Percentiles rank a stretch among this genome's conserved stretches.
Conservation (phyloP, 2,329 filamentous ascomycete genomes). For the Juglanconis juglandina region DNA sequence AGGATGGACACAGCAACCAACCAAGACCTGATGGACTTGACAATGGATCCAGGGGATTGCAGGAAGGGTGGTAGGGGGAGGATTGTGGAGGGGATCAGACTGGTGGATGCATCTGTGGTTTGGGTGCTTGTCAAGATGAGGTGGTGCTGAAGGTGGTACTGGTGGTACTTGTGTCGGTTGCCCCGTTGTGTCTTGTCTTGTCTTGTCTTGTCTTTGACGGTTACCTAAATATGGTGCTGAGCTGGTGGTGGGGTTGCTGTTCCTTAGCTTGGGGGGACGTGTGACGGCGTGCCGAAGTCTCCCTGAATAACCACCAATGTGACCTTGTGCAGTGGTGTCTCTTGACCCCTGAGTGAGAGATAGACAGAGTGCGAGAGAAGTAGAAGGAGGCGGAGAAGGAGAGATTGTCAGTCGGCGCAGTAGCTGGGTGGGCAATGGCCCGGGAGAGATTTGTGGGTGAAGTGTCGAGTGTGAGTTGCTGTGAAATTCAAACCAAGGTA, state of each 20-base stretch:
- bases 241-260: background rate
- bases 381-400: no score
- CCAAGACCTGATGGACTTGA: background rate
- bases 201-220: no score
- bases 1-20: no score
- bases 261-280: background rate
- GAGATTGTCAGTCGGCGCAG: no score
- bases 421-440: no score
- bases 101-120: constrained; percentile 15
- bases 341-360: background rate
- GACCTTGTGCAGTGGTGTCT: background rate
- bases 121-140: background rate
- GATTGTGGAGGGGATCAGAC: constrained; percentile 2
- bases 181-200: no score
- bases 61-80: background rate
- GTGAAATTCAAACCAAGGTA: background rate
- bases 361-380: no score
- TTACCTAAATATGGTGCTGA: no score
- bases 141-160: background rate
- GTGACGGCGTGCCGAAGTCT: background rate
- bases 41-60: background rate
- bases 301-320: background rate
- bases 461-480: no score
- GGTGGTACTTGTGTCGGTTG: no score
- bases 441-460: no score